phyloP scores from a whole-genome alignment of 2,329 filamentous ascomycete species.

The Emergomyces pasteurianus region DNA sequence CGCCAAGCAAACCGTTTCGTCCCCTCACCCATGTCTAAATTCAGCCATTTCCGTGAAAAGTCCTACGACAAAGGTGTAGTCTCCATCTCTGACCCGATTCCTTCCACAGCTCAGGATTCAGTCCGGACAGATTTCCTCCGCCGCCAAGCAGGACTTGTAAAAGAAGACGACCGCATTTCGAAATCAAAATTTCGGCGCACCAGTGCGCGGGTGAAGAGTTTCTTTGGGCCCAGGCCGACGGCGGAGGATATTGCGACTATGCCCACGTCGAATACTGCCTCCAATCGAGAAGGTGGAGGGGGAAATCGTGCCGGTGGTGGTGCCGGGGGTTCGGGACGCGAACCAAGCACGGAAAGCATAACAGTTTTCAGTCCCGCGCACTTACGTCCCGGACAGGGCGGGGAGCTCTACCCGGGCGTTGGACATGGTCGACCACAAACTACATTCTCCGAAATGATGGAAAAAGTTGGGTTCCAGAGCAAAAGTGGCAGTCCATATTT shows the following conservation, averaged over 20 bases:
- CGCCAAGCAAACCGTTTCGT: constrained; percentile 10
- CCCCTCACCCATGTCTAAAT: constrained; percentile 12
- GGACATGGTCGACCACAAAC: constrained; percentile 20
- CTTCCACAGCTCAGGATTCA: constrained; percentile 26
- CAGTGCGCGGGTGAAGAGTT: constrained; percentile 25
- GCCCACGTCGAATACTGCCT: constrained; percentile 15
- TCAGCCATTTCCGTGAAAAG: constrained; percentile 19
- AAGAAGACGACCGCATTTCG: constrained; percentile 16
- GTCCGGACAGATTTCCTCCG: constrained; percentile 34
- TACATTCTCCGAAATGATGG: constrained; percentile 28
- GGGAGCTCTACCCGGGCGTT: constrained; percentile 17
- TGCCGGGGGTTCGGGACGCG: neutral
- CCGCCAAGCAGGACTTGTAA: constrained; percentile 15
- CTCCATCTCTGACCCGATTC: constrained; percentile 34
- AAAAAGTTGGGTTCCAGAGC: constrained; percentile 24
- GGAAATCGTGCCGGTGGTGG: neutral
- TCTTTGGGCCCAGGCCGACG: constrained; percentile 19
- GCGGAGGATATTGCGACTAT: constrained; percentile 10
- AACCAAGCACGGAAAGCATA: constrained; percentile 34
- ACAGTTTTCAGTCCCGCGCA: constrained; percentile 34
- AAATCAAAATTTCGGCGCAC: constrained; percentile 24
- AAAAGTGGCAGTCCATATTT: constrained; percentile 18
- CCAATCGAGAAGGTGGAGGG: constrained; percentile 15
- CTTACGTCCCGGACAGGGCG: constrained; percentile 15
- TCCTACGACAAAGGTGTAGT: constrained; percentile 23